Evolutionary conservation across 331 rosid genomes (phyloP), one percentile per base, ranked within the genome.

Genomic region (Rhamnella rubrinervis): DNA sequence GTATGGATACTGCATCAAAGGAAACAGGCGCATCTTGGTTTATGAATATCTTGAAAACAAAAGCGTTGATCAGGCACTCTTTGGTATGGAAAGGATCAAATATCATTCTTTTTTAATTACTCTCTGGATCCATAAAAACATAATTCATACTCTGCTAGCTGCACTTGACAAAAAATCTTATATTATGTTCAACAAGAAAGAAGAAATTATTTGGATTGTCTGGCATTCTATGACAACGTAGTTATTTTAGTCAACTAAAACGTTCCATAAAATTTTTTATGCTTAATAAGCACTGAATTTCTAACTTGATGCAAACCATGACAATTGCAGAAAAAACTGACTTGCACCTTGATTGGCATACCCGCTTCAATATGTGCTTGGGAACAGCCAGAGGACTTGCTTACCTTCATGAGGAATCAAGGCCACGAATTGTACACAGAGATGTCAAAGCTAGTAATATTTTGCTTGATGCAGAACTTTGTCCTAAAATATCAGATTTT

Each of bases 401-500:
- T 17, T 76, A 76, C 39, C 81, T 76, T 57, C 81, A 76, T 4
- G 76, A 76, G 64, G 81, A 76, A 62, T 70, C 76, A 3, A 70
- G 40, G 63, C 76, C 76, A 20, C 58, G 72, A 49, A 65, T 77
- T 51, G 64, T 70, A 9, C 81, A 77, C 58, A 61, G 72, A 64
- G 81, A 77, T 39, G 72, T 77, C 55, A 77, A 77, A 59, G 68
- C 81, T 0, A 71, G 72, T 50, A 77, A 77, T 77, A 77, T 77
- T n/a, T 65, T 77, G 71, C 77, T 77, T 0, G 77, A 77, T 41
- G 68, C 40, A 15, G 40, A 68, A 9, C 67, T 71, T 23, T 49
- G 12, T 62, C 81, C 77, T 14, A 77, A 71, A 77, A 77, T 77
- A 70, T 77, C 81, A 49, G 72, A 71, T 65, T 77, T 77, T 38